Conservation (phyloP, 2,329 filamentous ascomycete species). For the Thielaviopsis punctulata region DNA sequence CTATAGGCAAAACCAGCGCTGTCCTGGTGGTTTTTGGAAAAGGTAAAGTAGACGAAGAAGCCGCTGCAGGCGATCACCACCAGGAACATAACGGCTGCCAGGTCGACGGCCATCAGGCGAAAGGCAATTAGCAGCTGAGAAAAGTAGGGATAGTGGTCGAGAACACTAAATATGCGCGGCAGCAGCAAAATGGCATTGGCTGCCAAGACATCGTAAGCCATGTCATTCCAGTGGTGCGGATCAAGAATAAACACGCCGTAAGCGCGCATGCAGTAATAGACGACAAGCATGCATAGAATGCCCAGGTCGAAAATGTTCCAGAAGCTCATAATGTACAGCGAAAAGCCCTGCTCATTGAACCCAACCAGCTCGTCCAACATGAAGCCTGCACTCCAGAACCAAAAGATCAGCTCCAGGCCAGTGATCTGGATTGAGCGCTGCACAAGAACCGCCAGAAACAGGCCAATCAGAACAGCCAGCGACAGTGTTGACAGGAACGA, state of each 20-base stretch:
- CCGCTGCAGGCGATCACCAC: conserved; percentile 81
- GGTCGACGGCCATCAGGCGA: conserved; percentile 79
- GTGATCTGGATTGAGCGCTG: conserved; percentile 67
- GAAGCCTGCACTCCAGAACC: conserved; percentile 95
- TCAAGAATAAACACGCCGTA: conserved; percentile 76
- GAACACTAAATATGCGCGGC: conserved; percentile 76
- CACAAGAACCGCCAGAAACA: conserved; percentile 70
- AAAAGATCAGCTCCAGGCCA: conserved; percentile 72
- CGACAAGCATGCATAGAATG: conserved; percentile 67
- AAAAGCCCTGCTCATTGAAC: conserved; percentile 93
- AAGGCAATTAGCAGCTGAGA: conserved; percentile 90
- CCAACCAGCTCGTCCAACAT: conserved; percentile 94
- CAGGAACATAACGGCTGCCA: conserved; percentile 68
- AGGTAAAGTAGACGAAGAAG: conserved; percentile 86
- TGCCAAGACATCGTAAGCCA: conserved; percentile 87
- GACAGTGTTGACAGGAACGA: conserved; percentile 81
- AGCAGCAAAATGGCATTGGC: conserved; percentile 80
- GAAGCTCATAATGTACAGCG: conserved; percentile 91
- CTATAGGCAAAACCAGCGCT: conserved; percentile 67
- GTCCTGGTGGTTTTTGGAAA: conserved; percentile 56
- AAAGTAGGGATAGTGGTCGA: conserved; percentile 93
- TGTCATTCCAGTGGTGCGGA: conserved; percentile 55
- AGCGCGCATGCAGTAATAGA: conserved; percentile 78
- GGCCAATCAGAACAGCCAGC: conserved; percentile 63
- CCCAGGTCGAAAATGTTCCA: conserved; percentile 94